These are phyloP conservation scores for Aspergillus aculeatus DNA, from an alignment of 2,329 filamentous ascomycete genomes.

Conservation along the genomic window DNA sequence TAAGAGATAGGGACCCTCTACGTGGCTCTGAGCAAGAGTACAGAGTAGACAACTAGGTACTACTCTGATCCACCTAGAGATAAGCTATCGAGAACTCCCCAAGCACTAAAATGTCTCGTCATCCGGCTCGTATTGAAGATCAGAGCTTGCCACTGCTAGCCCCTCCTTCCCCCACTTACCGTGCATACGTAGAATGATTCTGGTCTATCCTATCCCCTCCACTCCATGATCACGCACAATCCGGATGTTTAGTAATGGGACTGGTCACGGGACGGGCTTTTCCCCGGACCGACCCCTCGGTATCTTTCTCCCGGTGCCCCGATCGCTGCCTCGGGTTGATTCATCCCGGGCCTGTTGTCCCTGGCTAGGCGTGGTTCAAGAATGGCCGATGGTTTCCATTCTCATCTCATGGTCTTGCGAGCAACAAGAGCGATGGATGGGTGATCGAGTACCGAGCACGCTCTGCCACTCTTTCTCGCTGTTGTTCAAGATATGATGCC, in stretches of 20 bases:
- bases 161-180: too few species aligned
- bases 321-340: conserved; percentile 1
- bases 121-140: too few species aligned
- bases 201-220: not conserved
- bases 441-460: not conserved
- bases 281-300: not conserved
- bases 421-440: not conserved
- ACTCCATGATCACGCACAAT: not conserved
- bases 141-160: too few species aligned
- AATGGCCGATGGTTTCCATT: not conserved
- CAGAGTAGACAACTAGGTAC: too few species aligned
- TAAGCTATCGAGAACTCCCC: too few species aligned
- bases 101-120: too few species aligned
- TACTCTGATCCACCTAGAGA: too few species aligned
- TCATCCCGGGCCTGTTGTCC: not conserved
- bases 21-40: too few species aligned
- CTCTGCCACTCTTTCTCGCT: not conserved
- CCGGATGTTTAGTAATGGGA: not conserved
- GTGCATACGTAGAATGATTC: too few species aligned
- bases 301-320: not conserved
- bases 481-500: not conserved
- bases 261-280: not conserved
- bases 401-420: not conserved
- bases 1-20: too few species aligned
- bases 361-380: not conserved